Base-by-base conservation (phyloP, 805 yeast genomes). In the Candida maltosa region DNA sequence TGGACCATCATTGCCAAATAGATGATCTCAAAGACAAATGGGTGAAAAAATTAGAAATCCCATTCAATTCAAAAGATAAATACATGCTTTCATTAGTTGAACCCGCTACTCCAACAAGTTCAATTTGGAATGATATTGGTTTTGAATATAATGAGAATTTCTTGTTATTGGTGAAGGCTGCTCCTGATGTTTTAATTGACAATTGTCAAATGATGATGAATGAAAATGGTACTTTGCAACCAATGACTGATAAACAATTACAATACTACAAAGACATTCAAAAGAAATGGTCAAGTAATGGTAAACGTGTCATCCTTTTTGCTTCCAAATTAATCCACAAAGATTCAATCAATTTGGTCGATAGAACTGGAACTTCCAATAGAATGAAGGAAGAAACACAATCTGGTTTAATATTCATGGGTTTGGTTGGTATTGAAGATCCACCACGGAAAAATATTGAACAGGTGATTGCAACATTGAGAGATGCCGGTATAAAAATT, bases 31-130 rank as follows among this genome's bases (percentile, higher is more conserved):
- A 29, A 25, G 25, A 29, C 18, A 10, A 40, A 31, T 62, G 60
- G 64, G 37, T 9, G 7, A 49, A 49, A 38, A 43, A 42, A 8
- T 46, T 50, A 26, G 63, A 62, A 40, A 45, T 63, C 20, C 49
- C 70, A 3, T 73, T 73, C 57, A 69, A 65, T 47, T 70, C 76
- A 8, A 70, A 68, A 42, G 62, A 62, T 45, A 73, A 73, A 48
- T 68, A 49, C 42, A 66, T 69, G 73, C 55, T 62, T 31, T 57
- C 57, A 33, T 31, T 65, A 6, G 56, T 54, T 41, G 47, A 51
- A 35, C 28, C 39, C 7, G 14, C 15, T 5, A 25, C 29, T 2
- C 18, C 26, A 10, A 24, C 27, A 3, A 22, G 35, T 18, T 8
- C 16, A 5, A 7, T 10, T 7, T 47, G 51, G 38, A 10, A 20